Evolutionary conservation across 2,329 filamentous ascomycete genomes (phyloP).

Genomic region (Trichoderma gracile): DNA sequence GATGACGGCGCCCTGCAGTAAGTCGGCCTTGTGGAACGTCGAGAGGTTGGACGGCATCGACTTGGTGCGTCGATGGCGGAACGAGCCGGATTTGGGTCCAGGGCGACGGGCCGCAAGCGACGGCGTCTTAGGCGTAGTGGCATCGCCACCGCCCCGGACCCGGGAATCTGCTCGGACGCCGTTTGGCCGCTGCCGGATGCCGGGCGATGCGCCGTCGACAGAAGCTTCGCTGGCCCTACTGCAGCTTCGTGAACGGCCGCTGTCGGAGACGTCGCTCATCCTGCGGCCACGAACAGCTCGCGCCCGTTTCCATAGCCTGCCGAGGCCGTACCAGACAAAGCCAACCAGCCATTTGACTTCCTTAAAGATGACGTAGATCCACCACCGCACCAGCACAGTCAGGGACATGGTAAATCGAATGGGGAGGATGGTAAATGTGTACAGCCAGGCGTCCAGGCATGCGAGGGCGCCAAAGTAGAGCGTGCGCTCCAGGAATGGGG

Average conservation of each 20-base stretch:
- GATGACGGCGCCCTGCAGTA: constrained; percentile 87
- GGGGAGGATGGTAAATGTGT: constrained; percentile 93
- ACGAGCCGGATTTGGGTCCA: constrained; percentile 39
- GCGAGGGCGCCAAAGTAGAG: constrained; percentile 86
- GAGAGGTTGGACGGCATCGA: constrained; percentile 83
- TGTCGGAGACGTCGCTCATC: constrained; percentile 40
- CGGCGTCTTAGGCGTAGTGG: constrained; percentile 21
- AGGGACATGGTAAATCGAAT: constrained; percentile 82
- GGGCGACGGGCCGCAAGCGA: constrained; percentile 31
- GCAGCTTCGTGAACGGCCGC: constrained; percentile 43
- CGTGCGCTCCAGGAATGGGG: constrained; percentile 78
- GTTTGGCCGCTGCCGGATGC: constrained; percentile 10
- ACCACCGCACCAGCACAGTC: constrained; percentile 75
- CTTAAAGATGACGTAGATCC: constrained; percentile 68
- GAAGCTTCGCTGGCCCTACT: constrained; percentile 40
- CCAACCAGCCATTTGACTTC: constrained; percentile 71
- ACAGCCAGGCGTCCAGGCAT: constrained; percentile 93
- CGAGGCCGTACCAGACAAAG: constrained; percentile 78
- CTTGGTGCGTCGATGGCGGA: constrained; percentile 71
- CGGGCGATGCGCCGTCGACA: constrained; percentile 27
- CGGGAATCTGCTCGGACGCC: constrained; percentile 19
- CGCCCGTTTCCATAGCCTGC: constrained; percentile 71
- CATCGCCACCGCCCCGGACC: not conserved
- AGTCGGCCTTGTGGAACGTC: constrained; percentile 90
- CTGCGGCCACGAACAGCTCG: constrained; percentile 44